Percentiles rank a stretch among this genome's conserved stretches.
These are phyloP conservation scores for Alternaria panax DNA, from an alignment of 2,329 filamentous ascomycete species.

Conservation along the genomic window DNA sequence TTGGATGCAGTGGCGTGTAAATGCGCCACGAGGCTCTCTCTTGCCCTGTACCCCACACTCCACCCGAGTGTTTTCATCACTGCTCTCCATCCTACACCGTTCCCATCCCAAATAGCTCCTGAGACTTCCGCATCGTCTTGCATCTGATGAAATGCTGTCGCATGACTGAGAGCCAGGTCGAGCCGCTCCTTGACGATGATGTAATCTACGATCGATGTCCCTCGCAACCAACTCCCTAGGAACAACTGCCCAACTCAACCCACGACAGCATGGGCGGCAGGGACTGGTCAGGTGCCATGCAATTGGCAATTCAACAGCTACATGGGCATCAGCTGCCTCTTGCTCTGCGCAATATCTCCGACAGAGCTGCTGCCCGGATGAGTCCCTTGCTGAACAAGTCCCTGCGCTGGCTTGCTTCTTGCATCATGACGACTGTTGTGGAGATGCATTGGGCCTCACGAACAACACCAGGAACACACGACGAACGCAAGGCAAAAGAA, in stretches of 20 bases:
- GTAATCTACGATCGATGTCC: not conserved
- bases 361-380: not conserved
- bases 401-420: constrained; percentile 5
- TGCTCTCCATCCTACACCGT: not conserved
- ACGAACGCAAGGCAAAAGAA: not conserved
- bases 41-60: constrained; percentile 3
- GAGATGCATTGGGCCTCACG: not conserved
- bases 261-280: not conserved
- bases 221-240: not conserved
- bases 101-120: not conserved
- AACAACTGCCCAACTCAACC: not conserved
- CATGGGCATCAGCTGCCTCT: not conserved
- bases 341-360: not conserved
- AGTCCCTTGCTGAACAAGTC: not conserved
- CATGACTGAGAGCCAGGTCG: not conserved
- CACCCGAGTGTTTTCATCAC: not conserved
- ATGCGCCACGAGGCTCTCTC: not conserved
- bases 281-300: not conserved
- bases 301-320: not conserved
- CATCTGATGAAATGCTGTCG: not conserved
- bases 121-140: not conserved
- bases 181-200: not conserved
- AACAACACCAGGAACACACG: not conserved
- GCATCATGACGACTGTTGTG: not conserved
- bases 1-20: not conserved